Base-by-base conservation (phyloP, 2,329 filamentous ascomycete species). In the Colletotrichum navitas region DNA sequence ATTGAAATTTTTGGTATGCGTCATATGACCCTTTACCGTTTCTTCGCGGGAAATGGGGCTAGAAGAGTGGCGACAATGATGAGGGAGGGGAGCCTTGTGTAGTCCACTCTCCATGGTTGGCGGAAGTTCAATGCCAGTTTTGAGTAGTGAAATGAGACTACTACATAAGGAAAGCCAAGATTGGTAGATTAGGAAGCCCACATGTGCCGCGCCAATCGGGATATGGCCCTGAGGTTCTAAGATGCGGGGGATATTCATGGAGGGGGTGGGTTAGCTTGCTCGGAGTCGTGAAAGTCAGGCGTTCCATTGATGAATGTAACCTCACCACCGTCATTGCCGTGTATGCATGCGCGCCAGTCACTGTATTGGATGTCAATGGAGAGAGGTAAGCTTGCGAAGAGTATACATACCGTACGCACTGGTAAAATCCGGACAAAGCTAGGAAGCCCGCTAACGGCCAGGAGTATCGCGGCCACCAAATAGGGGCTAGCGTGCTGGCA, bases 311-410 rank as follows among this genome's bases (percentile, higher is more conserved):
- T 26, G 51, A 34, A 14, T 71, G 70, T 52, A 72, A 70, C 70
- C 49, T 72, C 56, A 56, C 21, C 49, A 66, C 56, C 51, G 47
- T 59, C 43, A 39, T 58, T 45, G 36, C 21, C 21, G 11, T 47
- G 0, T 12, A 24, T 47, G 7, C 32, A 72, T 72, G 70, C 70
- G 66, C 70, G 49, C 70, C 66, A 72, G 70, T 72, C 47, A 43
- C 36, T 21, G 58, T 26, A 21, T 34, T 3, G 24, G 45, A 21
- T 16, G 2, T 1, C 18, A 26, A 29, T 66, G 56, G 43, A 54
- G 43, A 32, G 26, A 26, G 14, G 5, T 29, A 5, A n/a, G 56
- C 58, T 29, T 18, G 41, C 43, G 69, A 39, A 21, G n/a, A 10
- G 12, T 18, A 8, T 18, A 36, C 16, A 41, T 24, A n/a, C n/a